Conservation (phyloP, 768 basidiomycete genomes). For the Pholiota molesta region DNA sequence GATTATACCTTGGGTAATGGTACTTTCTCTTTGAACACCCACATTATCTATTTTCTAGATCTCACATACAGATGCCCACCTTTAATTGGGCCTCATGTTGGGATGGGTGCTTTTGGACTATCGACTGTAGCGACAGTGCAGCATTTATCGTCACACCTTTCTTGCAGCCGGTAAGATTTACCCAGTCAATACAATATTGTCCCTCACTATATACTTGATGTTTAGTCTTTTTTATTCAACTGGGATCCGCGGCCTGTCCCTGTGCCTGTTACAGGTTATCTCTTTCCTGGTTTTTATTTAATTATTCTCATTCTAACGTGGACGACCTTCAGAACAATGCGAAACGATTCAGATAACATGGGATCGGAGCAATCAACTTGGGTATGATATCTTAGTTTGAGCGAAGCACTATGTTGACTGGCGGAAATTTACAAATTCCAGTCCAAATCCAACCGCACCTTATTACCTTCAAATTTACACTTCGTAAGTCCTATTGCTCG, state of each 20-base stretch:
- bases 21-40: neutral
- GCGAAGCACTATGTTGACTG: neutral
- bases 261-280: constrained; percentile 41
- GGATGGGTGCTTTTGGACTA: constrained; percentile 1
- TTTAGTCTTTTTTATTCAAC: constrained; percentile 47
- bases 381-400: constrained; percentile 30
- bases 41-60: neutral
- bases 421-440: constrained; percentile 21
- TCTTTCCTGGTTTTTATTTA: neutral
- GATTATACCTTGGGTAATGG: neutral
- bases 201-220: neutral
- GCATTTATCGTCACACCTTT: constrained; percentile 20
- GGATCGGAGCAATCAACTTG: constrained; percentile 38
- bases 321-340: constrained; percentile 42
- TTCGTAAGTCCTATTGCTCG: constrained; percentile 44
- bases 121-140: constrained; percentile 5
- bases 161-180: constrained; percentile 31
- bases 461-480: constrained; percentile 65
- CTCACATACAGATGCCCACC: neutral
- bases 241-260: constrained; percentile 39
- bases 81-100: neutral
- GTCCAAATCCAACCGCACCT: constrained; percentile 57
- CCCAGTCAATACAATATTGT: neutral
- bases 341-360: constrained; percentile 45
- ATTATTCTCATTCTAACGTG: neutral